Evolutionary conservation across 2,329 filamentous ascomycete species (phyloP), one percentile per base, ranked within the genome.

Genomic region (Bipolaris victoriae): DNA sequence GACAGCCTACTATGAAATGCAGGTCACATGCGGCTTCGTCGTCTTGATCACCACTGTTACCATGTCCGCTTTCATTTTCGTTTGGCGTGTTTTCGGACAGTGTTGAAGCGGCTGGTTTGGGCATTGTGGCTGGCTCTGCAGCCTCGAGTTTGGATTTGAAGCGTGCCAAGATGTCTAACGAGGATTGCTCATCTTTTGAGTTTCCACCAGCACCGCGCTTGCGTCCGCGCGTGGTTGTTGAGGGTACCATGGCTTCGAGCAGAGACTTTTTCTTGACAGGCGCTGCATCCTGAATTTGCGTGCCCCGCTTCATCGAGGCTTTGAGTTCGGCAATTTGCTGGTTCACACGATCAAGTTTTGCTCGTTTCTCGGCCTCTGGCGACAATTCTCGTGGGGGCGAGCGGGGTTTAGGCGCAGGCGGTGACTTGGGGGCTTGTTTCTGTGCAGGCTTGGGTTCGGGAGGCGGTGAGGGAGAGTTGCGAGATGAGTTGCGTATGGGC

Each of bases 1-100:
- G 92, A 76, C 95, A 99, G 68, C 96, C 91, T 47, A 90, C 90
- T 62, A 99, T 96, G 76, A 98, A 99, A 75, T 99, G 95, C 35
- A 99, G 79, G 74, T 98, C 95, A 72, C 95, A 99, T 2, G 88
- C 88, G 16, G 83, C 82, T 60, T 72, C 75, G 31, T 79, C 75
- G 3, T 74, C 69, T 31, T 71, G 72, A 29, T 52, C 62, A 43
- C 52, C 61, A 48, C 36, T 50, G 13, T 60, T 57, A 7, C n/a
- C 33, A 9, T 36, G 18, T 11, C 41, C 44, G 0, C 57, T 54
- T 1, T 22, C 52, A 18, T 60, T 55, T 2, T 24, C 39, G 15
- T 59, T 57, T 15, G 57, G n/a, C 60, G 33, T 71, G 67, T 58
- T 55, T 65, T 31, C 70, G 9, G 67, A 49, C 2, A 61, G 48